These are phyloP conservation scores for Ustilago curta DNA, from an alignment of 1,284 basidiomycete genomes.

Conservation along the genomic window DNA sequence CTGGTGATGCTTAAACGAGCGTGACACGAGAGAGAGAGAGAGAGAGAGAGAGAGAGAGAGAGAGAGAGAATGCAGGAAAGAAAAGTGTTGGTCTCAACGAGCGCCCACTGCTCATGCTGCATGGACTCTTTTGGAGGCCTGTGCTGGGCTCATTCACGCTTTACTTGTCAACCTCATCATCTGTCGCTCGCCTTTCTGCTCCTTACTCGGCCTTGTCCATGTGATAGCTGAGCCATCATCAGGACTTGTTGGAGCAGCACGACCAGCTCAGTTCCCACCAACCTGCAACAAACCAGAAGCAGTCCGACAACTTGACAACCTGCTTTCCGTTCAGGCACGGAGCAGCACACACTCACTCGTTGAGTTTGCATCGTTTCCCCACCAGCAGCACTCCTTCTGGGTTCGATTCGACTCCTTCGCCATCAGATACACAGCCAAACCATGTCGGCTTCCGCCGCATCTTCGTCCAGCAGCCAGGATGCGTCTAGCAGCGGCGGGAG, in stretches of 20 bases:
- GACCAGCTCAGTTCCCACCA: not conserved
- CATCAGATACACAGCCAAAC: not conserved
- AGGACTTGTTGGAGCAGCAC: not conserved
- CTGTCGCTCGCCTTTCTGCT: not conserved
- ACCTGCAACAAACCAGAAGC: not conserved
- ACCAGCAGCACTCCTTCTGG: not conserved
- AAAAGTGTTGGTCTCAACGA: slow-evolving; percentile 41
- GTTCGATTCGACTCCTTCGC: not conserved
- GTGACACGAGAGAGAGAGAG: too few relatives aligned
- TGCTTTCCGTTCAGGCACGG: not conserved
- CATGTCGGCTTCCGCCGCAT: slow-evolving; percentile 45
- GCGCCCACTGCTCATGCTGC: slow-evolving; percentile 16
- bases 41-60: too few relatives aligned
- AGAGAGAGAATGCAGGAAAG: not conserved
- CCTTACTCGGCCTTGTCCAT: too few relatives aligned
- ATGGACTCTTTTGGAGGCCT: slow-evolving; percentile 10
- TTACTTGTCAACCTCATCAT: slow-evolving; percentile 3
- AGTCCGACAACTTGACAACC: too few relatives aligned
- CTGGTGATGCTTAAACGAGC: too few relatives aligned
- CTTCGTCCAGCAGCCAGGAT: slow-evolving; percentile 39
- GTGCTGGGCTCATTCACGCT: slow-evolving; percentile 25
- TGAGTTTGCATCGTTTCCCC: not conserved
- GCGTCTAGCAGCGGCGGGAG: slow-evolving; percentile 25
- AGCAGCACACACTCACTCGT: not conserved
- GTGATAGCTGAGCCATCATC: not conserved